Base-by-base conservation (phyloP, 805 yeast species). In the Lachancea lanzarotensis region DNA sequence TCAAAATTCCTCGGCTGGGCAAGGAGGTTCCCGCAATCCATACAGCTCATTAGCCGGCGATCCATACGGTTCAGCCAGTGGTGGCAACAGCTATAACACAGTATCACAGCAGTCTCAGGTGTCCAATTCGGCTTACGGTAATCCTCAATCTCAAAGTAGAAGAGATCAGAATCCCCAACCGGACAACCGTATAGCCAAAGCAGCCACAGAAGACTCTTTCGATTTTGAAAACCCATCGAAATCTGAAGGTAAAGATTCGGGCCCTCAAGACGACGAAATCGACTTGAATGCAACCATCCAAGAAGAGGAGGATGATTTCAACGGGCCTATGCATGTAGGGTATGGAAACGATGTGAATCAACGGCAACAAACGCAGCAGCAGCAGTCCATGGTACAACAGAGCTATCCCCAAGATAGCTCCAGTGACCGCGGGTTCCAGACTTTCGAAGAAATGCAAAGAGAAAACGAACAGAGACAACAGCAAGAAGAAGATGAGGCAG, bases 401-500 rank as follows among this genome's bases (percentile, higher is more conserved):
- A 62, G 17, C 62, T 73, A 30, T n/a, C 19, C 18, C 6, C 82
- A 82, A 45, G 89, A 83, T 52, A 84, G 80, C 56, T 90, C 82
- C 51, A 81, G 82, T n/a, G 49, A 48, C 38, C 47, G 57, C 57
- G 65, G 65, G 45, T 61, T 45, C 49, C 62, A 49, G 47, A 59
- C 66, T 1, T 63, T 62, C 45, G 67, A 64, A 27, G 63, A 65
- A 30, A 45, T 59, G 4, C 69, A 67, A 40, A 52, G 68, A 59
- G 53, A 66, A 36, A 67, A 70, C 43, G 59, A 59, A 46, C 63
- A 60, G 30, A 62, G 65, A 39, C 69, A 66, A 44, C 71, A 66
- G 43, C 67, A 67, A 43, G 72, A 79, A 47, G 90, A 88, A 50
- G 96, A 90, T 51, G 95, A 85, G 61, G 97, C 87, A 52, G 86